These are phyloP conservation scores for Diutina neorugosa DNA, from an alignment of 1,139 yeast genomes.

Conservation along the genomic window DNA sequence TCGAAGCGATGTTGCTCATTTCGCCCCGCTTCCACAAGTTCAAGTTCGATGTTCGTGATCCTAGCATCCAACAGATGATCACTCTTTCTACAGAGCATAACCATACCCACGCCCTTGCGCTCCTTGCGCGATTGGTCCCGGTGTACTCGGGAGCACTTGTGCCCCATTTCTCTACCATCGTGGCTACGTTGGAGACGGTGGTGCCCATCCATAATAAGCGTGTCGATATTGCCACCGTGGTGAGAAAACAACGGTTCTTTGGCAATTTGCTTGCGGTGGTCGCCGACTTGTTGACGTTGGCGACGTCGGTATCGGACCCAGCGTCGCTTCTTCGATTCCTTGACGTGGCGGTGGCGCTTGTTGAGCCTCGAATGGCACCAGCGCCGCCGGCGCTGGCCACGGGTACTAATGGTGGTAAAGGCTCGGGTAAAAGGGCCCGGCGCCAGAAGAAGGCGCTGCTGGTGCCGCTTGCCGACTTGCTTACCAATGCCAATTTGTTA, in stretches of 20 bases:
- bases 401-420: background rate
- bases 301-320: background rate
- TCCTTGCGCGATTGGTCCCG: background rate
- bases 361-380: background rate
- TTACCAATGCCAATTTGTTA: background rate
- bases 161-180: background rate
- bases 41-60: background rate
- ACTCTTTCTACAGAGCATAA: background rate
- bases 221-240: background rate
- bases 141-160: background rate
- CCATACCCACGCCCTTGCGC: background rate
- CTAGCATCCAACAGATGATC: background rate
- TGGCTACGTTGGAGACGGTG: background rate
- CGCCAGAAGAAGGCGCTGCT: background rate
- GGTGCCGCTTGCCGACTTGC: background rate
- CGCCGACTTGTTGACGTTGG: background rate
- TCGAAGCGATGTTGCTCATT: slow-evolving; percentile 2
- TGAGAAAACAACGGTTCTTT: background rate
- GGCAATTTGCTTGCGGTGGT: background rate
- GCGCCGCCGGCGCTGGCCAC: background rate
- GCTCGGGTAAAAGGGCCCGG: background rate
- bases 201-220: background rate
- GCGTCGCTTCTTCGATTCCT: background rate
- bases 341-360: background rate
- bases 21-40: background rate